A percentile compares a stretch with the other conserved stretches of the same genome.
phyloP scores from a whole-genome alignment of 2,329 filamentous ascomycete genomes.

The Leptographium galeiforme region DNA sequence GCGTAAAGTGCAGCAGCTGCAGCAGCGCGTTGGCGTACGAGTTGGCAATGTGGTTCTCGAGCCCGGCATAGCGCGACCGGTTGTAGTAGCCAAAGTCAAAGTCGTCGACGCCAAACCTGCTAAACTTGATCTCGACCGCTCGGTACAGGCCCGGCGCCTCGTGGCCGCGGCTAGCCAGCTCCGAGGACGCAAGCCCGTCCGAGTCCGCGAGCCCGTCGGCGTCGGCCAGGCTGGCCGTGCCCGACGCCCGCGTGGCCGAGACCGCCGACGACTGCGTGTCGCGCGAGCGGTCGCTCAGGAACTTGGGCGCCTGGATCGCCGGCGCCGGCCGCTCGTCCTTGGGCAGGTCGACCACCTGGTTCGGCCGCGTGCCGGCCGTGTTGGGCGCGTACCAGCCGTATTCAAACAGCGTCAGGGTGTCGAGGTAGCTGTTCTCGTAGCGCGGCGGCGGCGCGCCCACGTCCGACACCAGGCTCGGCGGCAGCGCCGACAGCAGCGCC shows the following conservation, averaged over 20 bases:
- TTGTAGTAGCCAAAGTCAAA: conserved; percentile 99
- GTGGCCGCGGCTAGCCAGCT: conserved; percentile 60
- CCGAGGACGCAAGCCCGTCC: conserved; percentile 52
- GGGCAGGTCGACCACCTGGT: conserved; percentile 72
- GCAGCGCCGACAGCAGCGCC: conserved; percentile 76
- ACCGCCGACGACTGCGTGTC: conserved; percentile 24
- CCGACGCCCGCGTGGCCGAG: conserved; percentile 7
- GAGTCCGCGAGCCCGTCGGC: conserved; percentile 19
- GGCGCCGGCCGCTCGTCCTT: conserved; percentile 42
- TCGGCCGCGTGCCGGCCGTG: conserved; percentile 56
- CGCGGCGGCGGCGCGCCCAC: conserved; percentile 69
- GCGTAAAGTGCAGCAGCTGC: conserved; percentile 84
- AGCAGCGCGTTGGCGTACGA: conserved; percentile 90
- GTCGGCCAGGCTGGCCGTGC: conserved; percentile 29
- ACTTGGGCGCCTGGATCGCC: conserved; percentile 68
- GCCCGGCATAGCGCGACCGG: conserved; percentile 75
- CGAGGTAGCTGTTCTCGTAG: conserved; percentile 57
- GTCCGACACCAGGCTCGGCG: conserved; percentile 70
- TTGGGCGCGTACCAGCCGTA: conserved; percentile 71
- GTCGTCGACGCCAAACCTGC: conserved; percentile 97
- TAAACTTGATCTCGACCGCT: conserved; percentile 96
- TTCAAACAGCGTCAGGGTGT: conserved; percentile 56
- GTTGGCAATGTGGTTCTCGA: conserved; percentile 94
- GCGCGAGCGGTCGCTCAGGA: conserved; percentile 83
- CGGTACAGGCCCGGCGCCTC: conserved; percentile 83